Evolutionary conservation across 2,329 filamentous ascomycete genomes (phyloP), one percentile per base, ranked within the genome.

Genomic region (Hypomyces rosellus): DNA sequence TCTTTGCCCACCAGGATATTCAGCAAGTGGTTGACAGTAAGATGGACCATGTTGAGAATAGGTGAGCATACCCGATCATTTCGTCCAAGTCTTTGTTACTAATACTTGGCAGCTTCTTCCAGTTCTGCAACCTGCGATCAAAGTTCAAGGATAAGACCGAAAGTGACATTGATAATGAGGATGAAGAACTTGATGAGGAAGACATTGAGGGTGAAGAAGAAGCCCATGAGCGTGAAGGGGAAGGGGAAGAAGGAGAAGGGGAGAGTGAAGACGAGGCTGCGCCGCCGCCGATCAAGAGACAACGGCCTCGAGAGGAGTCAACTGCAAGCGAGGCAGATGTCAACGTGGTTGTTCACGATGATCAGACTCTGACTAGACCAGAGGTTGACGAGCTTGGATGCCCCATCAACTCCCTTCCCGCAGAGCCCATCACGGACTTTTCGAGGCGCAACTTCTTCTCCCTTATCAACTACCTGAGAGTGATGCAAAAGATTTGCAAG

Each of bases 401-500:
- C 61, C 89, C 89, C 1, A 79, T 85, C 50, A 80, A 80, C 52
- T 79, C 85, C 2, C 74, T 86, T 7, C 88, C 89, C 1, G 70
- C 77, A 2, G 79, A 85, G 53, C 89, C 89, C 30, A 91, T 97
- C 55, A 96, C 89, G 1, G 84, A 85, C 61, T 97, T 91, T 72
- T 95, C 89, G 12, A 89, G 89, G 69, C 88, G 93, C 60, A 95
- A 95, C 67, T 95, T 97, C 74, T 96, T 95, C 74, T 88, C 89
- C 1, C 82, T 88, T 41, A 96, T 96, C 74, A 97, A 96, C 70
- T 92, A 95, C 69, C 77, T 99, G 16, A 89, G 95, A 57, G 85
- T 96, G 53, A 88, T 99, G 81, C 93, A 99, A 64, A 99, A 99
- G 71, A 87, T 97, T 53, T 96, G 91, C 71, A 95, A 95, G 61